Percentiles rank a stretch among this genome's conserved stretches.
phyloP scores from a whole-genome alignment of 2,329 filamentous ascomycete genomes.

The Chrysoporthe cubensis region DNA sequence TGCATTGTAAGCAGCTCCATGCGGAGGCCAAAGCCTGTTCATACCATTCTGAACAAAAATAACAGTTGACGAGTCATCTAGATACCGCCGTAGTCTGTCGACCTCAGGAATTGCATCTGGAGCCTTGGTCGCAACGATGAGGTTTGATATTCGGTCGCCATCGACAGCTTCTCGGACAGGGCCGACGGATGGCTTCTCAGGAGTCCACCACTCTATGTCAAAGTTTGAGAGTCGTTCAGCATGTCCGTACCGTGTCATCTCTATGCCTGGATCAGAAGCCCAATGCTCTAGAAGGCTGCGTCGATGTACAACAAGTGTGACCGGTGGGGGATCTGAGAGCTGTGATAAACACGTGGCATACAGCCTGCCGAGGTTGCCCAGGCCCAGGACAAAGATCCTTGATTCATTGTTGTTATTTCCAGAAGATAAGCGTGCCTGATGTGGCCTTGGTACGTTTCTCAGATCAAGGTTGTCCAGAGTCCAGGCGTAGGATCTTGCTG shows the following conservation, averaged over 20 bases:
- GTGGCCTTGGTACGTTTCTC: slow-evolving; percentile 3
- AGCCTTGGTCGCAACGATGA: slow-evolving; percentile 81
- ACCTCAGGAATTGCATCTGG: slow-evolving; percentile 66
- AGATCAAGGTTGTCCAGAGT: slow-evolving; percentile 28
- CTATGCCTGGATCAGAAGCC: slow-evolving; percentile 48
- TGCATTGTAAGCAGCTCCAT: slow-evolving; percentile 48
- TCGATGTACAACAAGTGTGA: slow-evolving; percentile 81
- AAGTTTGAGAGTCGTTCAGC: slow-evolving; percentile 43
- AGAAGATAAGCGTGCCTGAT: slow-evolving; percentile 25
- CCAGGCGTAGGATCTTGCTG: slow-evolving; percentile 32
- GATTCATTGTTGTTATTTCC: slow-evolving; percentile 28
- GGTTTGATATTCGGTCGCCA: slow-evolving; percentile 61
- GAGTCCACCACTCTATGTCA: slow-evolving; percentile 59
- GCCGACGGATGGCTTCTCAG: slow-evolving; percentile 43
- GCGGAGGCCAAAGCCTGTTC: slow-evolving; percentile 65
- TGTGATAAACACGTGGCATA: slow-evolving; percentile 73
- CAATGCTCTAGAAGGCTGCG: slow-evolving; percentile 53
- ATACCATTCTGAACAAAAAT: slow-evolving; percentile 88
- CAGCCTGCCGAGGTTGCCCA: slow-evolving; percentile 81
- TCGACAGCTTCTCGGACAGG: slow-evolving; percentile 46
- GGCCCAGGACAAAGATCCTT: slow-evolving; percentile 78
- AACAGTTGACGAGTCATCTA: slow-evolving; percentile 70
- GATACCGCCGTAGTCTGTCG: slow-evolving; percentile 62
- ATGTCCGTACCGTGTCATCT: slow-evolving; percentile 44
- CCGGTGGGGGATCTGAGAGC: slow-evolving; percentile 64